A percentile compares a stretch with the other conserved stretches of the same genome.
phyloP scores from a whole-genome alignment of 805 yeast genomes.

The Saccharomycopsis synnaedendra region DNA sequence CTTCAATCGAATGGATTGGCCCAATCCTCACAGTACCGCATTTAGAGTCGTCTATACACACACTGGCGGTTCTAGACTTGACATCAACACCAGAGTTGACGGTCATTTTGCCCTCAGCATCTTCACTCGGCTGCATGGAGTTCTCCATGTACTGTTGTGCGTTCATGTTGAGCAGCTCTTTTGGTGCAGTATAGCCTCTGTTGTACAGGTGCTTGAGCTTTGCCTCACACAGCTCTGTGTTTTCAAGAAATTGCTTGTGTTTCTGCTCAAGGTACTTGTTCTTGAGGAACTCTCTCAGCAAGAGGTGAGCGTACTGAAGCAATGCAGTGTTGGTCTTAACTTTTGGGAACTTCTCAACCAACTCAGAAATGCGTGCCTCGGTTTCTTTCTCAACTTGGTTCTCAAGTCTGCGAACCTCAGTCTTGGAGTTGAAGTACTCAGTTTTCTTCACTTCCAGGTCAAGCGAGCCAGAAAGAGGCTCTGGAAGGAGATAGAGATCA shows the following conservation, averaged over 20 bases:
- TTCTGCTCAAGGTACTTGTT: slow-evolving; percentile 12
- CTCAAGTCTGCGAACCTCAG: slow-evolving; percentile 4
- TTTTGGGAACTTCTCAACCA: slow-evolving; percentile 14
- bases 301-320: slow-evolving; percentile 14
- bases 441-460: slow-evolving; percentile 12
- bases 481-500: slow-evolving; percentile 9
- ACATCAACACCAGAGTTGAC: neutral
- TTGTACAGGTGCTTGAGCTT: slow-evolving; percentile 4
- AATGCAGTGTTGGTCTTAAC: slow-evolving; percentile 15
- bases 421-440: slow-evolving; percentile 9
- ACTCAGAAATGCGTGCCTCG: slow-evolving; percentile 6
- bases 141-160: slow-evolving; percentile 8
- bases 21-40: slow-evolving; percentile 15
- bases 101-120: neutral
- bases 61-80: slow-evolving; percentile 11
- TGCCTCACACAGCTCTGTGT: neutral
- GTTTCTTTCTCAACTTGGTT: slow-evolving; percentile 6
- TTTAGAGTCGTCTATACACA: slow-evolving; percentile 10
- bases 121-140: neutral
- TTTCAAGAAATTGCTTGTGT: slow-evolving; percentile 9
- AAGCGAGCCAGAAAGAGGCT: slow-evolving; percentile 1
- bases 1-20: slow-evolving; percentile 8
- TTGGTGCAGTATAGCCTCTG: neutral
- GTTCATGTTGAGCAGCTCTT: neutral
- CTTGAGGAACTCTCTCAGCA: slow-evolving; percentile 11